Conservation (phyloP, 352 stramenopile genomes). For the Pythium aristosporum region DNA sequence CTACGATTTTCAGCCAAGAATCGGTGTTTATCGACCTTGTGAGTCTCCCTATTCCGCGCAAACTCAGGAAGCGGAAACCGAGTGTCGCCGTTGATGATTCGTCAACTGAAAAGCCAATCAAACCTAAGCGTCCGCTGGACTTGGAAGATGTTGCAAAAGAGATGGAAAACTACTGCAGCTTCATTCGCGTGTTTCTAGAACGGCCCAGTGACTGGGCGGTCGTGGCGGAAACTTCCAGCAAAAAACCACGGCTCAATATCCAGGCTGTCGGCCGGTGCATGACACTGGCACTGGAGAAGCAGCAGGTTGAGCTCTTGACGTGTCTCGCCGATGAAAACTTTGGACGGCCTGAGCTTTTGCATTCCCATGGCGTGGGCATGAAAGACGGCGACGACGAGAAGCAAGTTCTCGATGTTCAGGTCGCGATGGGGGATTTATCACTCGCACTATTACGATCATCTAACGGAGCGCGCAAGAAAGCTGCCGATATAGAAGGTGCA, state of each 20-base stretch:
- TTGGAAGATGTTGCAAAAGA: conserved; percentile 51
- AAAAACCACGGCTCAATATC: conserved; percentile 19
- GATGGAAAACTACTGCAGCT: conserved; percentile 52
- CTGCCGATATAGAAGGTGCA: conserved; percentile 18
- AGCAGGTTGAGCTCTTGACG: conserved; percentile 62
- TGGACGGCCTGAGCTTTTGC: conserved; percentile 23
- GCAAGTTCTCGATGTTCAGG: conserved; percentile 39
- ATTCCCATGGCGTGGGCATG: neutral
- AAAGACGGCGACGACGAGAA: conserved; percentile 40
- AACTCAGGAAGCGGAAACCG: conserved; percentile 25
- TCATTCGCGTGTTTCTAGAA: conserved; percentile 36
- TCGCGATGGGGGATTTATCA: conserved; percentile 46
- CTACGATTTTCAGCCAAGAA: conserved; percentile 30
- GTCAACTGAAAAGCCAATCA: neutral
- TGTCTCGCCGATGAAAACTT: conserved; percentile 70
- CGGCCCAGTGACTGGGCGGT: conserved; percentile 37
- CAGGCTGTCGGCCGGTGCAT: conserved; percentile 18
- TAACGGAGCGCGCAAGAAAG: neutral
- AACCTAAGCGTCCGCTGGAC: conserved; percentile 31
- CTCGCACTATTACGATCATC: conserved; percentile 35
- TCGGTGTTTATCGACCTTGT: conserved; percentile 53
- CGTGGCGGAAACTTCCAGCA: neutral
- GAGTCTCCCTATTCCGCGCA: conserved; percentile 35
- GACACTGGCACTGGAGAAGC: conserved; percentile 46
- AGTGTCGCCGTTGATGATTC: neutral